phyloP scores from a whole-genome alignment of 345 rosid species.

The Schrenkiella parvula region DNA sequence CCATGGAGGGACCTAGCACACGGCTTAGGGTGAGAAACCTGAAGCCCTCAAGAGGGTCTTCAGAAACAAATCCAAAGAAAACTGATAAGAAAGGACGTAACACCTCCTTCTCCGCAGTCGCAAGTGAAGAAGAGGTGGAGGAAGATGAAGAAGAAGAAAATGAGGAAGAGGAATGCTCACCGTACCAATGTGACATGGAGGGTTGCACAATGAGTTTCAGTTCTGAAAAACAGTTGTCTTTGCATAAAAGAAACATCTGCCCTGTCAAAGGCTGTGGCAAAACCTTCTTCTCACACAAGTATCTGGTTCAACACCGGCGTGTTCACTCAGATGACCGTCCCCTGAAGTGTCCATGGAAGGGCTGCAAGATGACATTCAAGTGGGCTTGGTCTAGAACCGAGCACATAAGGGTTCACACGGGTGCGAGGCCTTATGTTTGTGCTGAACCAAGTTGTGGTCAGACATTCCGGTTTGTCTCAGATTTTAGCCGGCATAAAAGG shows the following conservation, averaged over 20 bases:
- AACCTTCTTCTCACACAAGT: constrained; percentile 93
- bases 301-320: constrained; percentile 88
- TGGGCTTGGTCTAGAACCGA: constrained; percentile 99
- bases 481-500: constrained; percentile 94
- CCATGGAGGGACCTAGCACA: constrained; percentile 72
- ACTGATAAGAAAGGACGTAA: constrained; percentile 43
- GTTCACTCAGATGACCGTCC: constrained; percentile 94
- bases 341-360: constrained; percentile 97
- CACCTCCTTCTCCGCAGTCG: constrained; percentile 32
- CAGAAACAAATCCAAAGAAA: constrained; percentile 47
- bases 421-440: constrained; percentile 87
- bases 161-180: constrained; percentile 40
- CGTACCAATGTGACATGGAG: constrained; percentile 74
- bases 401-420: constrained; percentile 97
- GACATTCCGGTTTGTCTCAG: constrained; percentile 92
- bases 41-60: constrained; percentile 41
- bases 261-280: constrained; percentile 95
- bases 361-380: constrained; percentile 97
- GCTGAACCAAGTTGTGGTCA: constrained; percentile 87
- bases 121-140: constrained; percentile 38
- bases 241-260: constrained; percentile 81
- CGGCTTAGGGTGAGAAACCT: constrained; percentile 64
- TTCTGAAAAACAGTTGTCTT: constrained; percentile 59
- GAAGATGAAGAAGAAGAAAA: constrained; percentile 53
- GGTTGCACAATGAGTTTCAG: constrained; percentile 88